Conservation (phyloP, 495 filamentous ascomycete genomes). For the Talaromyces ruber region DNA sequence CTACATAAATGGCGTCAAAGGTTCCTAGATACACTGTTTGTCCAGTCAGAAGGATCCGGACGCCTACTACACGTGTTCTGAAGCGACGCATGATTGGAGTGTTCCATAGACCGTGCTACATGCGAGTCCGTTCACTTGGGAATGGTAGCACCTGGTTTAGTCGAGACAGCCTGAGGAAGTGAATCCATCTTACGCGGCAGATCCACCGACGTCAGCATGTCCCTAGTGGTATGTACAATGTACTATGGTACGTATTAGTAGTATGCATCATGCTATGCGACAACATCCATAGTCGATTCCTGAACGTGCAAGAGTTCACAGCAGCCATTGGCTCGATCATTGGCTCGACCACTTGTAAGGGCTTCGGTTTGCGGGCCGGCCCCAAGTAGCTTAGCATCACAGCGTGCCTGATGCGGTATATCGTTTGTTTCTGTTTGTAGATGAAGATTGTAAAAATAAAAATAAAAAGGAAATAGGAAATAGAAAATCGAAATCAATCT, state of each 20-base stretch:
- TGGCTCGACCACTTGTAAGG: not conserved
- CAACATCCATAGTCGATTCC: not conserved
- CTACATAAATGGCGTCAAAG: not conserved
- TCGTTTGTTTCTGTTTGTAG: not conserved
- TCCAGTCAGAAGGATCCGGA: not conserved
- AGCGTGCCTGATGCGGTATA: not conserved
- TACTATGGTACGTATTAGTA: not conserved
- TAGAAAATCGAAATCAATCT: not conserved
- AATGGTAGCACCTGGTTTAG: not conserved
- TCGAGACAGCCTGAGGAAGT: not conserved
- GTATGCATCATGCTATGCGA: not conserved
- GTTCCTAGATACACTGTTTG: not conserved
- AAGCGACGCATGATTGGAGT: not conserved
- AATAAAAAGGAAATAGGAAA: too few relatives aligned
- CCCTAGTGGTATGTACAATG: not conserved
- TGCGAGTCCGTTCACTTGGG: not conserved
- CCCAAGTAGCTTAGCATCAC: slow-evolving; percentile 1
- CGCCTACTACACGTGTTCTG: not conserved
- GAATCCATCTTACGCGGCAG: not conserved
- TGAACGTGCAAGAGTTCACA: not conserved
- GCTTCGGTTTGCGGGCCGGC: not conserved
- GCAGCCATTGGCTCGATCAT: not conserved
- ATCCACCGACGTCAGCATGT: not conserved
- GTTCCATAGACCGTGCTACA: not conserved
- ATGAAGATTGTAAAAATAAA: too few relatives aligned